Conservation (phyloP, 768 basidiomycete species). For the Leucosporidium creatinivorum region DNA sequence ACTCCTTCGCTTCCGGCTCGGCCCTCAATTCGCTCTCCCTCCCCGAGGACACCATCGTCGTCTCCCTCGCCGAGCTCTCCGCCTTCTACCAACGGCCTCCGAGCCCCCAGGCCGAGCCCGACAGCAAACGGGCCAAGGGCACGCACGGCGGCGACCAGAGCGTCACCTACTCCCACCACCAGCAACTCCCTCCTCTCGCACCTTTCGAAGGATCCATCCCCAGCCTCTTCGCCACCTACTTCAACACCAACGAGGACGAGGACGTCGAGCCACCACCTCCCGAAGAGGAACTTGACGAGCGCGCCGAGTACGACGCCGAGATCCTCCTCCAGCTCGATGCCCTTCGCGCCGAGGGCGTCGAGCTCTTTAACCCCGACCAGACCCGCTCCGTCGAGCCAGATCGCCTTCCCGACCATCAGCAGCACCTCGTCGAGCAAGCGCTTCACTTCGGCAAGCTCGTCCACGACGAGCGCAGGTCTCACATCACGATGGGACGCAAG, state of each 20-base stretch:
- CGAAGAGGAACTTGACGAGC: conserved; percentile 38
- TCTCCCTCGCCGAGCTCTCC: not conserved
- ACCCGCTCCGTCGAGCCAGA: conserved; percentile 22
- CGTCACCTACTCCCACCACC: conserved; percentile 54
- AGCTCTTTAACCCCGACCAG: conserved; percentile 45
- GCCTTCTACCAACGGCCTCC: not conserved
- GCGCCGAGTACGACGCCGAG: conserved; percentile 47
- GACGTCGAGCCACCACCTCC: conserved; percentile 37
- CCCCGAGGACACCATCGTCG: not conserved
- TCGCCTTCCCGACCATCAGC: conserved; percentile 40
- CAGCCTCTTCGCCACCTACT: conserved; percentile 58
- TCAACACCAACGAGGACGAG: conserved; percentile 49
- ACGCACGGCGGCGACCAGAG: conserved; percentile 39
- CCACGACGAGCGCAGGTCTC: conserved; percentile 43
- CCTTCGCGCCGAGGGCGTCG: conserved; percentile 50
- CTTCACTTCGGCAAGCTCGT: conserved; percentile 40
- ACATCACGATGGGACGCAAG: conserved; percentile 44
- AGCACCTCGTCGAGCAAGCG: conserved; percentile 42
- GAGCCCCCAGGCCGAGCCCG: not conserved
- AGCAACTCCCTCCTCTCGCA: conserved; percentile 56
- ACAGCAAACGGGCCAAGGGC: not conserved
- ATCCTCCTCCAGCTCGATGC: conserved; percentile 47
- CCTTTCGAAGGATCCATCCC: conserved; percentile 53
- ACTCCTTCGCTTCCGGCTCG: too few species aligned
- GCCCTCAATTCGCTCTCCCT: not conserved